Evolutionary conservation across 1,284 basidiomycete species (phyloP), one percentile per base, ranked within the genome.

Genomic region (Ceratobasidium sp.): DNA sequence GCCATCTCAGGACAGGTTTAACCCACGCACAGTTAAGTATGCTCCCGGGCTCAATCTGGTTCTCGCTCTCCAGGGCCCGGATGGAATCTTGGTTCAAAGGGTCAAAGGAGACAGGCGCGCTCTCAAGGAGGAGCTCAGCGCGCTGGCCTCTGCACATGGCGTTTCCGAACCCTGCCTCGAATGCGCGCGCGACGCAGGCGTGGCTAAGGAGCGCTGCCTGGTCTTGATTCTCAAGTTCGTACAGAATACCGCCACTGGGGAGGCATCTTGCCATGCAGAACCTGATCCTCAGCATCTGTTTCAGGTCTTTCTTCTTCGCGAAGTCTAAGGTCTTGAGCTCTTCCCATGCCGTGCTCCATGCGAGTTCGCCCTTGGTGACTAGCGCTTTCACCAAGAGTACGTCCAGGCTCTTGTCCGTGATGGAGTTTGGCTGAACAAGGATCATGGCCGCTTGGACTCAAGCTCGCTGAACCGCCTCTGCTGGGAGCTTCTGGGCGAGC

Each of bases 61-160:
- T 53, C 21, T 53, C 62, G 2, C n/a, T 3, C 54, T 66, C 62
- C 3, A 66, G 21, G 1, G 62, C 62, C n/a, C 33, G n/a, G 8
- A 54, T 23, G 12, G 44, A 28, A 6, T 66, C 30, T 53, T 23
- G 30, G 1, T 40, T 25, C 0, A 8, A 14, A 4, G 38, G 48
- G n/a, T 21, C 30, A 2, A 36, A 66, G n/a, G 2, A 21, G 30
- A 42, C n/a, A 1, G 62, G 48, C 1, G 49, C 49, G 25, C 48
- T 7, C 30, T 66, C 30, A 3, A 66, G 4, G 18, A 53, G n/a
- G 36, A 66, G n/a, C 11, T 28, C 18, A 1, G 30, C 60, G 1
- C 16, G 14, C 44, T 62, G 60, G 2, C 60, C 60, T 11, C 9
- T 3, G 28, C 21, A 28, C 5, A 1, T 38, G 18, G 38, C 56